These are phyloP conservation scores for Phialemoniopsis sp. DNA, from an alignment of 2,329 filamentous ascomycete species.

Conservation along the genomic window DNA sequence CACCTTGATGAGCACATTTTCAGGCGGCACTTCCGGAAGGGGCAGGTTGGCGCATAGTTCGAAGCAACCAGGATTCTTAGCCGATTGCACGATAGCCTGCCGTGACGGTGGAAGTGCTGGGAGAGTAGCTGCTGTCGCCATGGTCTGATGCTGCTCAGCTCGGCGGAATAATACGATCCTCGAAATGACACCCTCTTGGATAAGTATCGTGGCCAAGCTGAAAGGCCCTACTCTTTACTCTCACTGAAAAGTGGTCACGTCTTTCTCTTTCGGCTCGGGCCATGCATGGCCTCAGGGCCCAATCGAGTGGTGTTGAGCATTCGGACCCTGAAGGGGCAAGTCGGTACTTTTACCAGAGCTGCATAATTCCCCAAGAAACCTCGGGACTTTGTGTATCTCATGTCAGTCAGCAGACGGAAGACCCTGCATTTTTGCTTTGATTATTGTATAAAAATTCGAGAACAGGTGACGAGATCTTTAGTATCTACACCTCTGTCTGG, in stretches of 20 bases:
- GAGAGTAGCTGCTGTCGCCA: conserved; percentile 2
- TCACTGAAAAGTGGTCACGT: too few relatives aligned
- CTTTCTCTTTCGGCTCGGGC: conserved; percentile 1
- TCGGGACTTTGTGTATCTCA: conserved; percentile 1
- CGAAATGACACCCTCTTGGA: neutral
- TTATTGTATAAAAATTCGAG: neutral
- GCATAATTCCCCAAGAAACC: too few relatives aligned
- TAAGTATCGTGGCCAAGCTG: neutral
- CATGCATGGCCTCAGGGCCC: neutral
- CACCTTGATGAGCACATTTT: conserved; percentile 12
- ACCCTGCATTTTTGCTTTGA: conserved; percentile 1
- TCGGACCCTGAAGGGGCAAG: conserved; percentile 1
- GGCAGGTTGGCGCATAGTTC: conserved; percentile 3
- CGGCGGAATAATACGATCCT: neutral
- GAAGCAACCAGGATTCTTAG: neutral
- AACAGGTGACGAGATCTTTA: neutral
- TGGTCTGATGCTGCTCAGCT: conserved; percentile 1
- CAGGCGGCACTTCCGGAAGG: conserved; percentile 4
- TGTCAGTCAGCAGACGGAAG: neutral
- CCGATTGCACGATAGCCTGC: conserved; percentile 2
- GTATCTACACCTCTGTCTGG: neutral
- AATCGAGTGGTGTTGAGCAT: neutral
- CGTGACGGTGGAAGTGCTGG: neutral
- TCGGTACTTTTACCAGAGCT: conserved; percentile 2
- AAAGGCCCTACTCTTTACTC: neutral